A percentile compares a stretch with the other conserved stretches of the same genome.
Conservation (phyloP, 2,329 filamentous ascomycete species). For the Apiospora rasikravindrae region DNA sequence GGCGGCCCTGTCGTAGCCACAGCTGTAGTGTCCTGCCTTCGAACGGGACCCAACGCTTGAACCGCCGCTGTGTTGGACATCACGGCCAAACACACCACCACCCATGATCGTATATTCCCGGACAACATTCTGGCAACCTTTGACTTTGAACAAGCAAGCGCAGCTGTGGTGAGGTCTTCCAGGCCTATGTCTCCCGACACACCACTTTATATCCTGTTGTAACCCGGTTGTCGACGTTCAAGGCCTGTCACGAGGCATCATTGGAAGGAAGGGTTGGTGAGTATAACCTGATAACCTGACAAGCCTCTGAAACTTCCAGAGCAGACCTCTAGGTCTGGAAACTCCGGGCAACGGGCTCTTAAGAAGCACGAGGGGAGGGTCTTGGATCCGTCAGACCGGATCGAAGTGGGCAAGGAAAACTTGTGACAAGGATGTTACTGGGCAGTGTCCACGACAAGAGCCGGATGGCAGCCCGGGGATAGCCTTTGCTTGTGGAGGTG, state of each 20-base stretch:
- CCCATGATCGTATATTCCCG: slow-evolving; percentile 31
- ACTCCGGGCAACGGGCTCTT: neutral
- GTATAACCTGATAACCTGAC: neutral
- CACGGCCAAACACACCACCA: slow-evolving; percentile 46
- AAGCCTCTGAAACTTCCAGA: neutral
- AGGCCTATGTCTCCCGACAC: neutral
- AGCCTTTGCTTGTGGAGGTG: slow-evolving; percentile 4
- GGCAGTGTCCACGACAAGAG: slow-evolving; percentile 13
- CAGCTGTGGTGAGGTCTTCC: neutral
- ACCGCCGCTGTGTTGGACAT: slow-evolving; percentile 44
- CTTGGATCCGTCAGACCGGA: slow-evolving; percentile 1
- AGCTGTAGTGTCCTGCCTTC: slow-evolving; percentile 41
- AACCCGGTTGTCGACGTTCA: slow-evolving; percentile 1
- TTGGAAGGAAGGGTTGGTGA: neutral
- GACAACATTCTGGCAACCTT: neutral
- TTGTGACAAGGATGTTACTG: slow-evolving; percentile 4
- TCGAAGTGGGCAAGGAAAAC: neutral
- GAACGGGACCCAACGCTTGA: slow-evolving; percentile 38
- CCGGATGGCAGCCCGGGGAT: slow-evolving; percentile 13
- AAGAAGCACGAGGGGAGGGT: slow-evolving; percentile 3
- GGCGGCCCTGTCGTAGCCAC: slow-evolving; percentile 27
- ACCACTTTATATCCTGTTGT: neutral
- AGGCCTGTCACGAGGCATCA: neutral
- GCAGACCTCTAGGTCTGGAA: neutral
- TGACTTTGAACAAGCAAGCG: neutral